phyloP scores from a whole-genome alignment of 2,329 filamentous ascomycete species.

The Colletotrichum incanum region DNA sequence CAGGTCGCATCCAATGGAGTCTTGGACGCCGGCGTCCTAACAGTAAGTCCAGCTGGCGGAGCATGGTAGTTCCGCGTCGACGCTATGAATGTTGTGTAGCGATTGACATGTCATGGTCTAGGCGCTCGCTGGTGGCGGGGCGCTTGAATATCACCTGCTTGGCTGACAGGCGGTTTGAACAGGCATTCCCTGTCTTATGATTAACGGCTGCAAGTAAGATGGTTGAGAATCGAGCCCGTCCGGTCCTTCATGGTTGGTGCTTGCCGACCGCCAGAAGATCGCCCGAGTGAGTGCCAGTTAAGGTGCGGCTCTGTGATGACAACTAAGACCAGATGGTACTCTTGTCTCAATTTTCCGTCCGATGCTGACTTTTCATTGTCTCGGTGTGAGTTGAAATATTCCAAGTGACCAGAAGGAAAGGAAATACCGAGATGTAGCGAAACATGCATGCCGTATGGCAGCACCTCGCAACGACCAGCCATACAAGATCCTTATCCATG shows the following conservation, averaged over 20 bases:
- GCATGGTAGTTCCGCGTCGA: too few species aligned
- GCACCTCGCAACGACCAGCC: background rate
- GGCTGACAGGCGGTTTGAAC: background rate
- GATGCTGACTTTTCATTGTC: background rate
- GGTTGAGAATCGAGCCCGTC: background rate
- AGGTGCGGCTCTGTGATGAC: conserved; percentile 32
- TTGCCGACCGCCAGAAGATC: background rate
- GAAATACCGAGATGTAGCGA: background rate
- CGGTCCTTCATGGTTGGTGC: conserved; percentile 17
- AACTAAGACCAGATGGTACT: conserved; percentile 21
- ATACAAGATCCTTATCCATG: background rate
- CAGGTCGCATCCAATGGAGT: background rate
- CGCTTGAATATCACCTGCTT: background rate
- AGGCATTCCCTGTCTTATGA: conserved; percentile 4
- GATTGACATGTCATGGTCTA: conserved; percentile 1
- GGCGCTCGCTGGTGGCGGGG: background rate
- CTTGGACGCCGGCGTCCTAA: background rate
- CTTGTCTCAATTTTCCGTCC: conserved; percentile 14
- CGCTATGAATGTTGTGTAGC: background rate
- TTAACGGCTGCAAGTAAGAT: background rate
- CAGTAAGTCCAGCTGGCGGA: background rate
- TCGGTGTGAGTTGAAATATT: background rate
- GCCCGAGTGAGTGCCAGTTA: conserved; percentile 1
- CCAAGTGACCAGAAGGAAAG: background rate
- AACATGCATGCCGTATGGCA: background rate